phyloP scores from a whole-genome alignment of 768 basidiomycete species.

The Tulasnella sp. region DNA sequence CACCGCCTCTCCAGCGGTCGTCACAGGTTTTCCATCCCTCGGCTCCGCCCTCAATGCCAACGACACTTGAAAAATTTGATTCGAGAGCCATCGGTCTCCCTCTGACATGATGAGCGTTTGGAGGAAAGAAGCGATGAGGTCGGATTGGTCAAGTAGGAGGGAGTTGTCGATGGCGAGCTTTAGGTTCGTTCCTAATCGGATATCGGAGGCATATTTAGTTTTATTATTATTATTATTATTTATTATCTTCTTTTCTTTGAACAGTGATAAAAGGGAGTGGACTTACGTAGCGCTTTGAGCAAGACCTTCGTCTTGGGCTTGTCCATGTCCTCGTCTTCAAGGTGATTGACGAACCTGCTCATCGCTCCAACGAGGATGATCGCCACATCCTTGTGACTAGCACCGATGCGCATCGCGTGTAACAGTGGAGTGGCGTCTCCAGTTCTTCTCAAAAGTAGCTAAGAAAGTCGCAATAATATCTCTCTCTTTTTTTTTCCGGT shows the following conservation, averaged over 20 bases:
- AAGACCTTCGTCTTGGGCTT: constrained; percentile 56
- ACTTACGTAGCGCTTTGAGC: constrained; percentile 68
- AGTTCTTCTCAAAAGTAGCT: constrained; percentile 74
- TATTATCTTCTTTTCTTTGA: no score
- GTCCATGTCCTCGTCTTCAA: constrained; percentile 68
- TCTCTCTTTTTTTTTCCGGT: background rate
- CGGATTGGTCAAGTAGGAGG: constrained; percentile 64
- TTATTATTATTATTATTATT: background rate
- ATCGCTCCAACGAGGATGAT: constrained; percentile 83
- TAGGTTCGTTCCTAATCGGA: constrained; percentile 55
- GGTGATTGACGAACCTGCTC: constrained; percentile 81
- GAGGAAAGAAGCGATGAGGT: constrained; percentile 83
- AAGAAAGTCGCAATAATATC: background rate
- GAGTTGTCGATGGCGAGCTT: constrained; percentile 89
- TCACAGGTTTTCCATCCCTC: constrained; percentile 55
- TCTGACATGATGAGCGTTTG: constrained; percentile 96
- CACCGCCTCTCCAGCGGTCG: constrained; percentile 62
- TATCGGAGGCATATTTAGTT: background rate
- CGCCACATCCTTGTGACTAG: constrained; percentile 49
- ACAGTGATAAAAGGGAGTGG: background rate
- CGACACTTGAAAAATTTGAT: constrained; percentile 54
- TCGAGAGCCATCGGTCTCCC: constrained; percentile 80
- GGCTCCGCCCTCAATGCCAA: constrained; percentile 58
- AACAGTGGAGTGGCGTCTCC: constrained; percentile 82
- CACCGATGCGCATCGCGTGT: constrained; percentile 56